phyloP scores from a whole-genome alignment of 208 protist species.

The Trypanosoma caninum region DNA sequence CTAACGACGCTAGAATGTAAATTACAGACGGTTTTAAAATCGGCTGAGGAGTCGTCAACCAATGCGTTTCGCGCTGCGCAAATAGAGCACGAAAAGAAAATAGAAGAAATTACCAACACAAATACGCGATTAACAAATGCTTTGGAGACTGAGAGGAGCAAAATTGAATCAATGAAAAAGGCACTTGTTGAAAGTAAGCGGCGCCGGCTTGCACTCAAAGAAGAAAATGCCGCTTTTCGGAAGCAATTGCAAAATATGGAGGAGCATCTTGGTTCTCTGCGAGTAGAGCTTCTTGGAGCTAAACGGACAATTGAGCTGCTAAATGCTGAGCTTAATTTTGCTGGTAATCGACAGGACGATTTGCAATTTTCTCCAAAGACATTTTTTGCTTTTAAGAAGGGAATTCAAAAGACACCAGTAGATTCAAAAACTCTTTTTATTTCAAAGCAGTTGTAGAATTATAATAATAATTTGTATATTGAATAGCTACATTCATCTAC shows the following conservation, averaged over 20 bases:
- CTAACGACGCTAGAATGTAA: not conserved
- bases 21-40: not conserved
- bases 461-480: not conserved
- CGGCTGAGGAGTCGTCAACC: not conserved
- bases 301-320: constrained; percentile 10
- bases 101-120: not conserved
- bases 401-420: not conserved
- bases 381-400: constrained; percentile 8
- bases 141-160: not conserved
- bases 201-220: not conserved
- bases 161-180: constrained; percentile 9
- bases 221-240: constrained; percentile 5
- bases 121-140: not conserved
- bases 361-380: not conserved
- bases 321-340: constrained; percentile 1
- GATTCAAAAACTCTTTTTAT: constrained; percentile 4
- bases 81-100: constrained; percentile 1
- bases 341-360: not conserved
- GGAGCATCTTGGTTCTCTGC: constrained; percentile 6
- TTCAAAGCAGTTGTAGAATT: not conserved
- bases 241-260: constrained; percentile 1
- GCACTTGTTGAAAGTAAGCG: constrained; percentile 9
- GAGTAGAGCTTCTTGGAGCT: constrained; percentile 4
- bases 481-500: not conserved
- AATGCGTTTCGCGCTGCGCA: not conserved